A percentile compares a stretch with the other conserved stretches of the same genome.
Evolutionary conservation across 2,329 filamentous ascomycete genomes (phyloP).

Genomic region (Cryphonectria naterciae): DNA sequence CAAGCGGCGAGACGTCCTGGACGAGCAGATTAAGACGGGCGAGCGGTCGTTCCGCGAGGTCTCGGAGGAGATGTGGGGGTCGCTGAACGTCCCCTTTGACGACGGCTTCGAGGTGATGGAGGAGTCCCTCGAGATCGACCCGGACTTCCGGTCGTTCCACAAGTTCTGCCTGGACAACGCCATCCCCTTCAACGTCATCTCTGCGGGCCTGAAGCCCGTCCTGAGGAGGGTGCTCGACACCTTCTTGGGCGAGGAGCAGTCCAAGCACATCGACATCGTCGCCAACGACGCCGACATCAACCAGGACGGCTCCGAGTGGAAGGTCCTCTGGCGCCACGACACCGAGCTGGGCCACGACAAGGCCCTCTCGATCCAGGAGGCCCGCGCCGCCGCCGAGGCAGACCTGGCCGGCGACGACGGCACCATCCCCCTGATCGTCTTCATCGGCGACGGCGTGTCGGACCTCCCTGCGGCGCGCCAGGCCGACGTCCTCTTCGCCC

Average conservation of each 20-base stretch:
- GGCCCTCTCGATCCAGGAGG: conserved; percentile 65
- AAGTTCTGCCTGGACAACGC: conserved; percentile 64
- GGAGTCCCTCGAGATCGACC: conserved; percentile 64
- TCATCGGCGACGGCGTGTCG: conserved; percentile 72
- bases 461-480: conserved; percentile 68
- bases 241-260: conserved; percentile 65
- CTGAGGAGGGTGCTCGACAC: conserved; percentile 64
- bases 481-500: conserved; percentile 70
- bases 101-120: conserved; percentile 70
- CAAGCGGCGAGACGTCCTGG: conserved; percentile 58
- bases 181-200: conserved; percentile 73
- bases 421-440: conserved; percentile 67
- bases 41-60: conserved; percentile 70
- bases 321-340: conserved; percentile 69
- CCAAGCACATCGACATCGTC: conserved; percentile 66
- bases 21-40: conserved; percentile 67
- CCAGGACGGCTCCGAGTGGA: conserved; percentile 63
- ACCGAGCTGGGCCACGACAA: conserved; percentile 70
- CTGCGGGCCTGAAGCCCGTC: conserved; percentile 68
- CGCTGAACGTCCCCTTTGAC: conserved; percentile 67
- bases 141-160: conserved; percentile 67
- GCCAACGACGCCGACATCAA: conserved; percentile 68
- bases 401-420: conserved; percentile 60
- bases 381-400: conserved; percentile 58
- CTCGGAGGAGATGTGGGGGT: conserved; percentile 75